Evolutionary conservation across 495 filamentous ascomycete genomes (phyloP), one percentile per base, ranked within the genome.

Genomic region (Massariosphaeria phaeospora): DNA sequence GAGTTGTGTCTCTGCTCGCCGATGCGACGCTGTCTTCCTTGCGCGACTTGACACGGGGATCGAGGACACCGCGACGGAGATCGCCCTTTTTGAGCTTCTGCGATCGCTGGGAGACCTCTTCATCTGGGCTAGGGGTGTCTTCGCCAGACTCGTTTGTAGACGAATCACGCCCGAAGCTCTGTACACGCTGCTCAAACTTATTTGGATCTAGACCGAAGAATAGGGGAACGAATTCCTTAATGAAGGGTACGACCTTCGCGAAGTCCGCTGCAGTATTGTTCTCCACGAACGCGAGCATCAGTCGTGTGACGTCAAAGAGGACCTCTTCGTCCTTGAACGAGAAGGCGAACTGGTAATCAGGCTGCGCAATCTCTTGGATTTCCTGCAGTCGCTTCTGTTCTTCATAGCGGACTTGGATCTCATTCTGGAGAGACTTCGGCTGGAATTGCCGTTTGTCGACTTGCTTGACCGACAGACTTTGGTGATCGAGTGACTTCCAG

Each of bases 401-500:
- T 61, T 97, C 89, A 57, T 88, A 84, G 67, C 87, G 94, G 33
- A 83, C 84, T 63, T 88, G 85, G 61, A 96, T 88, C 46, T 91
- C 82, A 49, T 86, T 84, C 42, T 88, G 82, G 4, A 97, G 79
- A 49, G 85, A 82, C 73, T 96, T 97, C 0, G 84, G 79, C 36
- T 88, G 81, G 48, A 96, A 91, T 48, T 88, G 83, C 41, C 89
- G 88, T 75, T 96, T 96, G 72, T 97, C 91, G 9, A 77, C 79
- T 26, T 75, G 73, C 70, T 91, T 95, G 59, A 84, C 84, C 30
- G 84, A 83, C 54, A 95, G 88, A 11, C 88, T 87, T 76, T 95
- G 91, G 64, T 97, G 94, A 57, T 99, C 94, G 42, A 99, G 79
- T 70, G 89, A 95, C 71, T 84, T 89, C 75, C 91, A 91, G 70